Conservation (phyloP, 2,329 filamentous ascomycete species). For the Leptographium lundbergii region DNA sequence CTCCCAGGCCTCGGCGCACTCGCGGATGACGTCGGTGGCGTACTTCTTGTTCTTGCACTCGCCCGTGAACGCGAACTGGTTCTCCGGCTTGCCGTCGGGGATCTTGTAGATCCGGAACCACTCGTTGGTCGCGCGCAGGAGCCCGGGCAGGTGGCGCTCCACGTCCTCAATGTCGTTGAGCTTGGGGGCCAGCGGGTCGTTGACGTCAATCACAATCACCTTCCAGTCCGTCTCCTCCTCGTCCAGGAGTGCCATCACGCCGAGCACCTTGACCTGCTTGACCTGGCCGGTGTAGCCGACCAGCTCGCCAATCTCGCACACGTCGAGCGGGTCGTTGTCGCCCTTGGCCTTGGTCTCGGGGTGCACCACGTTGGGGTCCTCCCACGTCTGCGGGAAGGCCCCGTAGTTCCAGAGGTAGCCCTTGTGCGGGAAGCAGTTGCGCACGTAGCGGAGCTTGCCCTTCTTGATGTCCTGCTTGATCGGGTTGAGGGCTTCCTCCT, state of each 20-base stretch:
- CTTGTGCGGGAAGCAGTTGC: slow-evolving; percentile 99
- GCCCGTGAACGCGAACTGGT: slow-evolving; percentile 99
- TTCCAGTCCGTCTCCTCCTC: slow-evolving; percentile 99
- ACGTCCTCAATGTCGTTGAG: slow-evolving; percentile 98
- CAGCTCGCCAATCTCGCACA: slow-evolving; percentile 98
- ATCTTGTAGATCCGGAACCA: slow-evolving; percentile 99
- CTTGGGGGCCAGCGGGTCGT: slow-evolving; percentile 91
- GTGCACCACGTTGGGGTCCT: slow-evolving; percentile 91
- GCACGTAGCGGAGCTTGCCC: slow-evolving; percentile 97
- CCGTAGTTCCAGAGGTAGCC: slow-evolving; percentile 99
- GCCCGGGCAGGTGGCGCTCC: slow-evolving; percentile 92
- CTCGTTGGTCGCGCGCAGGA: slow-evolving; percentile 95
- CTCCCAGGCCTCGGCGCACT: slow-evolving; percentile 96
- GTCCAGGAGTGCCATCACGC: slow-evolving; percentile 97
- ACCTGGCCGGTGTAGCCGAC: slow-evolving; percentile 92
- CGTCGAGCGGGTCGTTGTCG: slow-evolving; percentile 97
- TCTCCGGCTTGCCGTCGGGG: slow-evolving; percentile 99
- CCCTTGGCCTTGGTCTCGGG: slow-evolving; percentile 99
- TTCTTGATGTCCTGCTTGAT: slow-evolving; percentile 99
- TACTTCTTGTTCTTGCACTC: slow-evolving; percentile 99
- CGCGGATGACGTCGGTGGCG: slow-evolving; percentile 86
- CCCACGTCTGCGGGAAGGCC: slow-evolving; percentile 98
- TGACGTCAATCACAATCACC: slow-evolving; percentile 98
- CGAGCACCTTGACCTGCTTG: slow-evolving; percentile 99
- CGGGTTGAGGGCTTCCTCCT: slow-evolving; percentile 95